Conservation (phyloP, 441 rosid genomes). For the Rhodomyrtus psidioides region DNA sequence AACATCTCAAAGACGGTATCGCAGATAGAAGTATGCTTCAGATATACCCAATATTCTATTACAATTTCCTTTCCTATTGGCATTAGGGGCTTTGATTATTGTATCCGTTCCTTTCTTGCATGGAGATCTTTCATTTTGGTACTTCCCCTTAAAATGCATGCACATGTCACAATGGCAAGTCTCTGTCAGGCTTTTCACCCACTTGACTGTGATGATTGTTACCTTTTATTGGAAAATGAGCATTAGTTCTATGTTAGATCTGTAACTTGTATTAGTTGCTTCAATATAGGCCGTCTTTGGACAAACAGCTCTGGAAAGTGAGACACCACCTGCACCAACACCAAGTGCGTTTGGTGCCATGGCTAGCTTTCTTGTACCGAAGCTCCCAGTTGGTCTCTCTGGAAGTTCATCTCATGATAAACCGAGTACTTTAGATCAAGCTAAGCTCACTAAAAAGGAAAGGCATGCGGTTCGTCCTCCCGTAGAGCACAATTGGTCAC, state of each 20-base stretch:
- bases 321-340: conserved; percentile 41
- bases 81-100: background rate
- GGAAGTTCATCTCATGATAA: conserved; percentile 69
- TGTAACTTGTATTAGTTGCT: conserved; percentile 19
- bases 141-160: background rate
- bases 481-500: conserved; percentile 94
- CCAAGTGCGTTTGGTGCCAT: conserved; percentile 93
- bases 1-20: conserved; percentile 61
- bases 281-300: conserved; percentile 74
- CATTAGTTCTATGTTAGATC: background rate
- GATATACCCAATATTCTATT: conserved; percentile 1
- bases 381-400: conserved; percentile 82
- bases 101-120: background rate
- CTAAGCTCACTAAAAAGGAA: conserved; percentile 64
- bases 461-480: conserved; percentile 91
- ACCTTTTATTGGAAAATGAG: background rate
- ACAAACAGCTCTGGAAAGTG: conserved; percentile 54
- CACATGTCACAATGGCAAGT: background rate
- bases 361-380: conserved; percentile 99
- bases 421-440: conserved; percentile 49
- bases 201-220: background rate
- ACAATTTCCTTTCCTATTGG: background rate
- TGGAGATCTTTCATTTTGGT: background rate
- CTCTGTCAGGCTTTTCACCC: background rate
- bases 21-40: conserved; percentile 70